These are phyloP conservation scores for Ophiocordyceps camponoti-floridani DNA, from an alignment of 2,329 filamentous ascomycete species.

Conservation along the genomic window DNA sequence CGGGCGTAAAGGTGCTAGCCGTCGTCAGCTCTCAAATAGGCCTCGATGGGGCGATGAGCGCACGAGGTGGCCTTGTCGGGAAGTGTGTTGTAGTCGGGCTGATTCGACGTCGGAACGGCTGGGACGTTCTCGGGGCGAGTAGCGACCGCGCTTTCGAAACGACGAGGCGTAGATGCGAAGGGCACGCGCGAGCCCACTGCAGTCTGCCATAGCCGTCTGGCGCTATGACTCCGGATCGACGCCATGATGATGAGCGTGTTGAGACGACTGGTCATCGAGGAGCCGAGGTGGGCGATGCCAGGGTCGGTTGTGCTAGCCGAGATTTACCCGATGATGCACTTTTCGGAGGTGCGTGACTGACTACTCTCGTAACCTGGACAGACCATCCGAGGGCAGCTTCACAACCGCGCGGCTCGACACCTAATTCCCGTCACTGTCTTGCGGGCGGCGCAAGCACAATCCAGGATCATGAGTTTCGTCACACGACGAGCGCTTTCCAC, in stretches of 20 bases:
- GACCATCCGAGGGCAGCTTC: background rate
- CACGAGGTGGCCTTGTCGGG: constrained; percentile 88
- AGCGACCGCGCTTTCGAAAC: constrained; percentile 35
- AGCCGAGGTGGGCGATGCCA: background rate
- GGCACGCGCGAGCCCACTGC: constrained; percentile 19
- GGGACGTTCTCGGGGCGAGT: constrained; percentile 20
- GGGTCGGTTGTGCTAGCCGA: background rate
- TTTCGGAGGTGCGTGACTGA: background rate
- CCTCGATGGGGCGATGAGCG: constrained; percentile 3
- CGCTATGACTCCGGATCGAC: constrained; percentile 40
- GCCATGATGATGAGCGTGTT: constrained; percentile 38
- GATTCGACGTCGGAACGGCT: constrained; percentile 31
- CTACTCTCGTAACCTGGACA: background rate
- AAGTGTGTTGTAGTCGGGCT: constrained; percentile 65
- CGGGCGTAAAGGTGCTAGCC: constrained; percentile 67
- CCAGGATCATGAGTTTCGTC: constrained; percentile 71
- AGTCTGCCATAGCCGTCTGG: constrained; percentile 32
- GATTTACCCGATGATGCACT: background rate
- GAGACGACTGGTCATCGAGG: background rate
- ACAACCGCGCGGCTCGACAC: no score
- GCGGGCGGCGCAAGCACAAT: constrained; percentile 6
- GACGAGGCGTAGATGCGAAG: constrained; percentile 26
- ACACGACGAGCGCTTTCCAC: constrained; percentile 85
- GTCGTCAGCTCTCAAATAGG: background rate
- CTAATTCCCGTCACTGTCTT: constrained; percentile 6